A percentile compares a stretch with the other conserved stretches of the same genome.
These are phyloP conservation scores for Boletus subparvulus DNA, from an alignment of 768 basidiomycete species.

Conservation along the genomic window DNA sequence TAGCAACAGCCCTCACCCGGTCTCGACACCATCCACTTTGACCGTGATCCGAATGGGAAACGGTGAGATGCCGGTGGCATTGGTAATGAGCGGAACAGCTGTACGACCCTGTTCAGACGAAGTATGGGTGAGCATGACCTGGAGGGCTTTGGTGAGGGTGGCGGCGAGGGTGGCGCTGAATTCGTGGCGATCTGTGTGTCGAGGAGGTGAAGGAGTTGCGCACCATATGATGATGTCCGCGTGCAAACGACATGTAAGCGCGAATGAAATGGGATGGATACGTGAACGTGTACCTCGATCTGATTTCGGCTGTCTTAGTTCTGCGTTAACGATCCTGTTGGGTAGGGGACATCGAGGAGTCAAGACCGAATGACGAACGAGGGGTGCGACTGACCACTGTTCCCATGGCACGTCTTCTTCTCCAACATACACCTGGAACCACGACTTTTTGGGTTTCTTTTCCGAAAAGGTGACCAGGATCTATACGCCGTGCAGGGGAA, in stretches of 20 bases:
- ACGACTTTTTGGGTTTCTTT: constrained; percentile 72
- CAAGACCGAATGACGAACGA: not conserved
- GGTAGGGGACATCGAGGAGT: not conserved
- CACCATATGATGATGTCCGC: not conserved
- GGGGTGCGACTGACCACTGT: constrained; percentile 56
- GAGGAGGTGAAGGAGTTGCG: not conserved
- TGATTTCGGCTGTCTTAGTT: constrained; percentile 68
- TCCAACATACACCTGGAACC: constrained; percentile 68
- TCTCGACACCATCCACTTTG: constrained; percentile 64
- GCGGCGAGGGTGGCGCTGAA: constrained; percentile 59
- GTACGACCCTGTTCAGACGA: constrained; percentile 75
- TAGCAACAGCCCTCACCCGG: constrained; percentile 35
- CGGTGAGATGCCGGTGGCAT: constrained; percentile 71
- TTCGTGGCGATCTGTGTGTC: constrained; percentile 42
- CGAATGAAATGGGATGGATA: not conserved
- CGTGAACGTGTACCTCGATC: constrained; percentile 49
- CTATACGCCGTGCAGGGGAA: constrained; percentile 22
- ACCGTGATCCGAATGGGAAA: constrained; percentile 75
- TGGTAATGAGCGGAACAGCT: constrained; percentile 79
- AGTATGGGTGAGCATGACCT: constrained; percentile 72
- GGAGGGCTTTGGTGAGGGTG: constrained; percentile 63
- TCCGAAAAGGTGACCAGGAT: constrained; percentile 76
- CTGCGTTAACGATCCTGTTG: constrained; percentile 74
- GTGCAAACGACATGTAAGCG: not conserved
- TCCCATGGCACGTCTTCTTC: constrained; percentile 90